Percentiles rank a stretch among this genome's conserved stretches.
phyloP scores from a whole-genome alignment of 2,329 filamentous ascomycete species.

The Neurospora crassa region DNA sequence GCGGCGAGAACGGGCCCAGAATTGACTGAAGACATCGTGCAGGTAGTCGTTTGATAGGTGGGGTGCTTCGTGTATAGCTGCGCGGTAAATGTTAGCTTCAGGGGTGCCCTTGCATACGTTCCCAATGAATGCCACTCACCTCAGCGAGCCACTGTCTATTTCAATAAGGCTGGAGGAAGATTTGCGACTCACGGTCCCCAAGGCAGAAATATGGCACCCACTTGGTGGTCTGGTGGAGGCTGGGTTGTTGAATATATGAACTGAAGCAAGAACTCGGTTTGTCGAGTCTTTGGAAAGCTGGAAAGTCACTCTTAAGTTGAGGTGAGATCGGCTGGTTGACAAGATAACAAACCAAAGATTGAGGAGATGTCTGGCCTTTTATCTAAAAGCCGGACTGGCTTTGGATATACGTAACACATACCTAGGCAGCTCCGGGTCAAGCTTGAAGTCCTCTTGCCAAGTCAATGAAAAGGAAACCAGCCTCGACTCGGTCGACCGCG shows the following conservation, averaged over 20 bases:
- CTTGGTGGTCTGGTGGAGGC: neutral
- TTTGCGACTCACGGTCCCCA: neutral
- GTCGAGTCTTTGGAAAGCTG: neutral
- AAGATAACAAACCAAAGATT: neutral
- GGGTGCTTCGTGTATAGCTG: neutral
- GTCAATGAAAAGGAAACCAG: neutral
- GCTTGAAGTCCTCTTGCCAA: neutral
- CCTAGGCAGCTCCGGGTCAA: neutral
- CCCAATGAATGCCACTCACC: neutral
- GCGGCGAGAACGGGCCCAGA: slow-evolving; percentile 18
- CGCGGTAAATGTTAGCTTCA: neutral
- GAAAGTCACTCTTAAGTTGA: neutral
- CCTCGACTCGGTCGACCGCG: neutral
- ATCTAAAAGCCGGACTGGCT: neutral
- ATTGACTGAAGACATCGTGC: slow-evolving; percentile 15
- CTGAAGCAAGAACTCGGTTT: neutral
- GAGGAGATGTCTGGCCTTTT: neutral
- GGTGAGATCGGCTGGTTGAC: neutral
- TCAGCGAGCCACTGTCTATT: neutral
- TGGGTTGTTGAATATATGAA: neutral
- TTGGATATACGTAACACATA: neutral
- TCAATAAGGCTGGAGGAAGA: neutral
- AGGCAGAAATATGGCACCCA: neutral
- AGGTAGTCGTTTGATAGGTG: neutral
- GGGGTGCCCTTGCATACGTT: neutral